Evolutionary conservation across 2,329 filamentous ascomycete genomes (phyloP), one percentile per base, ranked within the genome.

Genomic region (Ophiostoma fasciatum): DNA sequence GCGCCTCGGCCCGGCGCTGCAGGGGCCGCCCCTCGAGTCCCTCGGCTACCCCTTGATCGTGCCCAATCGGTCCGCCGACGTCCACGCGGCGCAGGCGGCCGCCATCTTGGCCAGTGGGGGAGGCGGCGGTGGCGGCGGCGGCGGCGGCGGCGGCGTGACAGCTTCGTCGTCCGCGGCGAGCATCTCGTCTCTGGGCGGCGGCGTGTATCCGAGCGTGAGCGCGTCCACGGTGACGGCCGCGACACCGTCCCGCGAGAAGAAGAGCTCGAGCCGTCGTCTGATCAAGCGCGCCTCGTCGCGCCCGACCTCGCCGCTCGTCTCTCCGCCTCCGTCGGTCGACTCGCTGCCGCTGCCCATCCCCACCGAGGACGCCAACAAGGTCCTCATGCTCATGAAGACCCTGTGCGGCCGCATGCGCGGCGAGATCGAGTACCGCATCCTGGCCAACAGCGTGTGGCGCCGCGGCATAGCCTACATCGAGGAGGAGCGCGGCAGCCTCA

Each of bases 401-500:
- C 61, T 84, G 7, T 80, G 78, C 49, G 82, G 83, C 20, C 71
- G 76, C 45, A 90, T 88, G 82, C 76, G 75, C 48, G 82, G 82
- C 38, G 74, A 78, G 45, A 64, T 85, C 21, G 77, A 82, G 44
- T 88, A 82, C 51, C 73, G 79, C 47, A 64, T 64, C 29, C 71
- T 74, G 26, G 62, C 65, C 12, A 61, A 62, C 18, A 72, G 67
- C 13, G 62, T 67, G 1, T 90, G 82, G 82, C 65, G 68, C 39
- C 56, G 64, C 23, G 81, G 81, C n/a, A 71, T 78, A 42, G 81
- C 78, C 51, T 83, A 77, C 49, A 82, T 90, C 42, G 78, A 87
- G 42, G 78, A 83, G 40, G 77, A 82, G 31, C 72, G 70, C 40
- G 82, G 80, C 3, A 76, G 74, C 45, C 58, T 90, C 43, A 75